These are phyloP conservation scores for Actinomucor elegans DNA, from an alignment of 371 early-diverging fungal genomes.

Conservation along the genomic window DNA sequence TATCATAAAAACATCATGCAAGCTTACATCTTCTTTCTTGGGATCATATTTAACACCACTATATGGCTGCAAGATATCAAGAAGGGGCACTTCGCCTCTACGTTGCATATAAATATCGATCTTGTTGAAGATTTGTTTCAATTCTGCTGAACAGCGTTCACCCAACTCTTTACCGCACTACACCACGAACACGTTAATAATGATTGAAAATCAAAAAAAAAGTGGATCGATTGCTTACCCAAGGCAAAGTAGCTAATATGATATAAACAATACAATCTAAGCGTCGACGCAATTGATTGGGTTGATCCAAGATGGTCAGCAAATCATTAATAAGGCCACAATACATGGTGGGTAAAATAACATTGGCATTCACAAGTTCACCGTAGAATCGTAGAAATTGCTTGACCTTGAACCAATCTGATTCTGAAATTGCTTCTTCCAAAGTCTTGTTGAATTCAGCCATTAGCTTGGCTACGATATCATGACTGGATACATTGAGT, in stretches of 20 bases:
- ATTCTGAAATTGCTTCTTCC: slow-evolving; percentile 44
- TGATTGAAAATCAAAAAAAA: neutral
- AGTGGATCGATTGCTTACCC: slow-evolving; percentile 61
- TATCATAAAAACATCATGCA: neutral
- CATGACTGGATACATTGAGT: slow-evolving; percentile 61
- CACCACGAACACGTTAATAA: slow-evolving; percentile 17
- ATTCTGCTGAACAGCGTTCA: slow-evolving; percentile 56
- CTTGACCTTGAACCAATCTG: slow-evolving; percentile 75
- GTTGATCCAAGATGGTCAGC: slow-evolving; percentile 57
- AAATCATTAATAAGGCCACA: slow-evolving; percentile 63
- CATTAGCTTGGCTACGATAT: slow-evolving; percentile 35
- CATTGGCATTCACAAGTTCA: slow-evolving; percentile 77
- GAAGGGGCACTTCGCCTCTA: slow-evolving; percentile 38
- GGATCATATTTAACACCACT: slow-evolving; percentile 49
- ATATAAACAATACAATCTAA: slow-evolving; percentile 76
- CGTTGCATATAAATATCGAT: slow-evolving; percentile 67
- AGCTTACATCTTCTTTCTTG: slow-evolving; percentile 56
- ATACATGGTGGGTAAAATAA: slow-evolving; percentile 67
- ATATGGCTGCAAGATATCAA: slow-evolving; percentile 57
- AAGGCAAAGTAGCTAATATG: slow-evolving; percentile 76
- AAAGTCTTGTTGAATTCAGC: slow-evolving; percentile 46
- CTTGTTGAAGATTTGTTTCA: slow-evolving; percentile 57
- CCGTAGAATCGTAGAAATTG: slow-evolving; percentile 79
- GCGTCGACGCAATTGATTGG: slow-evolving; percentile 54
- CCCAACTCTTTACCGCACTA: slow-evolving; percentile 55